Conservation (phyloP, 1,284 basidiomycete species). For the Malassezia dermatis region DNA sequence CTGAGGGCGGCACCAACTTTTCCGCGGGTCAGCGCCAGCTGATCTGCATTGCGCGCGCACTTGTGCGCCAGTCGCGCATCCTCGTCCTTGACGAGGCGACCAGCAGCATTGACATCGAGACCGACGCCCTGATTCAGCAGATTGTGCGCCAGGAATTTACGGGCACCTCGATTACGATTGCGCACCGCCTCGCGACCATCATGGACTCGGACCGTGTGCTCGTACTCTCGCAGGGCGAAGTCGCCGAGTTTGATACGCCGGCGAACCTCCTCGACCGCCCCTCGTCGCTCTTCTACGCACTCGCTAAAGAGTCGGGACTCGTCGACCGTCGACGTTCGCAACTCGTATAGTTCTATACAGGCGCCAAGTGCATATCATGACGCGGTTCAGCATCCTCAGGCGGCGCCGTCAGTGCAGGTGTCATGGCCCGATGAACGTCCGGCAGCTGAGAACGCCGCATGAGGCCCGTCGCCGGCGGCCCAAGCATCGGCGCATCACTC, state of each 20-base stretch:
- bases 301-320: slow-evolving; percentile 46
- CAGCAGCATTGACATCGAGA: slow-evolving; percentile 64
- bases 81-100: slow-evolving; percentile 78
- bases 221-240: slow-evolving; percentile 67
- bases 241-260: slow-evolving; percentile 67
- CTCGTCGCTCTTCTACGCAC: slow-evolving; percentile 44
- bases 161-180: slow-evolving; percentile 50
- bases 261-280: slow-evolving; percentile 56
- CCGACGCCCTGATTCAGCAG: slow-evolving; percentile 71
- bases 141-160: slow-evolving; percentile 57
- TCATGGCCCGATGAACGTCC: slow-evolving; percentile 1
- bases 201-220: slow-evolving; percentile 73
- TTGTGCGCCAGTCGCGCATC: slow-evolving; percentile 58
- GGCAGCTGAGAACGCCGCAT: not conserved
- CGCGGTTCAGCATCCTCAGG: not conserved
- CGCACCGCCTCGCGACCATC: slow-evolving; percentile 78
- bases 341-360: not conserved
- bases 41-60: slow-evolving; percentile 47
- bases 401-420: not conserved
- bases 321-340: not conserved
- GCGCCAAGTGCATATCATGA: not conserved
- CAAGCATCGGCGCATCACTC: not conserved
- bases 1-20: slow-evolving; percentile 69
- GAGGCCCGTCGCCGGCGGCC: not conserved
- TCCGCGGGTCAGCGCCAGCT: slow-evolving; percentile 65